Evolutionary conservation across 2,329 filamentous ascomycete species (phyloP), one percentile per base, ranked within the genome.

Genomic region (Biscogniauxia marginata): DNA sequence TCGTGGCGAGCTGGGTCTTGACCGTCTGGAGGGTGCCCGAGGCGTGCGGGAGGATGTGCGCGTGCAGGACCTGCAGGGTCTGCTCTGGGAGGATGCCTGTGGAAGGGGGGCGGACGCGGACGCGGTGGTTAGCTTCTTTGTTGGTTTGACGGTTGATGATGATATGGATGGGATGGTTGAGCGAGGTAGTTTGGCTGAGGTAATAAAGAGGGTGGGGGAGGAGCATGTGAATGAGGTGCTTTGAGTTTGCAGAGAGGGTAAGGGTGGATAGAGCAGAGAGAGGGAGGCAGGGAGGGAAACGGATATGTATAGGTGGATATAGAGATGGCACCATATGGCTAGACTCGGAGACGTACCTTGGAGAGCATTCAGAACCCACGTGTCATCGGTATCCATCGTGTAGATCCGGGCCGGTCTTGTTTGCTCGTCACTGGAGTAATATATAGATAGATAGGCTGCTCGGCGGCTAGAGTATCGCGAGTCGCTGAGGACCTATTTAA

Each of bases 21-120:
- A 77, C 55, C 22, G 72, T 60, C 61, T 79, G 79, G 13, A 82
- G 58, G 7, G 79, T 75, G 4, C 79, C 76, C 49, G 67, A 16
- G 76, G 76, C 67, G 75, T 71, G 54, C 49, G 56, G 49, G 30
- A 83, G 72, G 56, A 82, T 63, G 71, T 84, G 73, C 46, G 75
- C 75, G 66, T 79, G 70, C 53, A 82, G 70, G 53, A 75, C 69
- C 52, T 73, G 71, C 59, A 75, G 69, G 50, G 76, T 68, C 50
- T 78, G 73, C n/a, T 79, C 71, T 34, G 78, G 76, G 50, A 81
- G 73, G 55, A 82, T 58, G 64, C 66, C 70, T 72, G 57, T 8
- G 16, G 45, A 39, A n/a, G 20, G 49, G 22, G 48, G 46, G 18
- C 21, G 49, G 50, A 34, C 20, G 23, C 50, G 23, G 52, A 13